phyloP scores from a whole-genome alignment of 768 basidiomycete species.

The Auricularia auricula-judae region DNA sequence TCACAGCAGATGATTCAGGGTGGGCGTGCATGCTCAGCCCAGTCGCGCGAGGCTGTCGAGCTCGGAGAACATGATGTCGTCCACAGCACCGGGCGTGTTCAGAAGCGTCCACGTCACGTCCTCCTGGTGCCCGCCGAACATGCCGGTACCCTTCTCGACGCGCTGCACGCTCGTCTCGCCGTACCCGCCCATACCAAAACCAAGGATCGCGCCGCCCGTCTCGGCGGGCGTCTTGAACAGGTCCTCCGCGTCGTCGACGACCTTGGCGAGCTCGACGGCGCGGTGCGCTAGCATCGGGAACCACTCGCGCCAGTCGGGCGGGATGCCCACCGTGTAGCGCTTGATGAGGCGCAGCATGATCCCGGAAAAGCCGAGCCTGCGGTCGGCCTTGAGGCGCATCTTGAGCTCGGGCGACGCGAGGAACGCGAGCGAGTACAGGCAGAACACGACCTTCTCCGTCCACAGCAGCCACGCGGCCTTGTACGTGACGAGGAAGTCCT shows the following conservation, averaged over 20 bases:
- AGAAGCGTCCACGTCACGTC: conserved; percentile 57
- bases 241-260: conserved; percentile 67
- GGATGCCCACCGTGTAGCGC: conserved; percentile 41
- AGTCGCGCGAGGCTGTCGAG: conserved; percentile 69
- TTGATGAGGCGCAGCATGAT: conserved; percentile 65
- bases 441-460: conserved; percentile 67
- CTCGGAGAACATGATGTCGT: conserved; percentile 65
- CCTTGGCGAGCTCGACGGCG: conserved; percentile 65
- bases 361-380: conserved; percentile 52
- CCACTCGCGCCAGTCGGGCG: conserved; percentile 39
- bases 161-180: conserved; percentile 57
- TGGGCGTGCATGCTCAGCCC: conserved; percentile 22
- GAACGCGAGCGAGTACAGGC: conserved; percentile 82
- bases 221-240: conserved; percentile 58
- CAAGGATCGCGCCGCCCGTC: conserved; percentile 43
- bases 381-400: conserved; percentile 52
- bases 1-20: too few relatives aligned
- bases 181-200: conserved; percentile 74
- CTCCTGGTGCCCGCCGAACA: conserved; percentile 63
- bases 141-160: conserved; percentile 61
- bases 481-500: conserved; percentile 57
- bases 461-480: conserved; percentile 67
- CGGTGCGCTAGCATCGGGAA: conserved; percentile 50
- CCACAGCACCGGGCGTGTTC: conserved; percentile 48
- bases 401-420: conserved; percentile 69